These are phyloP conservation scores for Blastomyces silverae DNA, from an alignment of 2,329 filamentous ascomycete species.

Conservation along the genomic window DNA sequence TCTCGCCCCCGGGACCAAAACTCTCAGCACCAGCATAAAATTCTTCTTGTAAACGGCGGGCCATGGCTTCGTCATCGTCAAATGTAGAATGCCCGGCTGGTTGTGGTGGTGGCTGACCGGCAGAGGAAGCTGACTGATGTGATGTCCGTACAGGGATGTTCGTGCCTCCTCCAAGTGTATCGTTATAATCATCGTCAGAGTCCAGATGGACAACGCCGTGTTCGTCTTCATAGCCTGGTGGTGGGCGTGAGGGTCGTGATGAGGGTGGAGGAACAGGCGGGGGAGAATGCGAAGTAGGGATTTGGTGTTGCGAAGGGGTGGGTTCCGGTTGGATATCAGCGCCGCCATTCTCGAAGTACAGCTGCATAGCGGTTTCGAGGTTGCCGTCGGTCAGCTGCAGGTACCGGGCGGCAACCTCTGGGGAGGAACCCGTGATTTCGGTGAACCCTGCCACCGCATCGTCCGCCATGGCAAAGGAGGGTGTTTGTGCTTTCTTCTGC, in stretches of 20 bases:
- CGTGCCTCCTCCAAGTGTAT: background rate
- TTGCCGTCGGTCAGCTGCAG: constrained; percentile 78
- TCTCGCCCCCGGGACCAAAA: constrained; percentile 41
- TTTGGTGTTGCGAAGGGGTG: constrained; percentile 25
- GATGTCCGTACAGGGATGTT: constrained; percentile 29
- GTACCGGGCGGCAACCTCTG: constrained; percentile 71
- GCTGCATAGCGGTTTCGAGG: constrained; percentile 74
- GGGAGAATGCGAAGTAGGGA: constrained; percentile 9
- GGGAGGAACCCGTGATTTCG: constrained; percentile 68
- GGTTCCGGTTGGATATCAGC: constrained; percentile 46
- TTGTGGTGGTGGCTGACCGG: constrained; percentile 24
- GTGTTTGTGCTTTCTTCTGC: background rate
- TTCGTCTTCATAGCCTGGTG: constrained; percentile 47
- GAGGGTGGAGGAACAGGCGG: constrained; percentile 32
- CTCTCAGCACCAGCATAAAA: constrained; percentile 59
- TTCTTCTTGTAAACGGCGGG: constrained; percentile 83
- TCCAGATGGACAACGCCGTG: constrained; percentile 66
- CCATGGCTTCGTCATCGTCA: constrained; percentile 91
- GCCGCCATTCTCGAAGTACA: constrained; percentile 86
- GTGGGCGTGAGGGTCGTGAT: constrained; percentile 26
- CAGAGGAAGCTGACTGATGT: constrained; percentile 27
- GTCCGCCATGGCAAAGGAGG: constrained; percentile 54
- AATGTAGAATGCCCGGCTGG: constrained; percentile 48
- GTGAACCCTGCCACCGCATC: constrained; percentile 68
- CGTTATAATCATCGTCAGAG: constrained; percentile 63